Percentiles rank a stretch among this genome's conserved stretches.
Conservation (phyloP, 805 yeast genomes). For the Candida easanensis region DNA sequence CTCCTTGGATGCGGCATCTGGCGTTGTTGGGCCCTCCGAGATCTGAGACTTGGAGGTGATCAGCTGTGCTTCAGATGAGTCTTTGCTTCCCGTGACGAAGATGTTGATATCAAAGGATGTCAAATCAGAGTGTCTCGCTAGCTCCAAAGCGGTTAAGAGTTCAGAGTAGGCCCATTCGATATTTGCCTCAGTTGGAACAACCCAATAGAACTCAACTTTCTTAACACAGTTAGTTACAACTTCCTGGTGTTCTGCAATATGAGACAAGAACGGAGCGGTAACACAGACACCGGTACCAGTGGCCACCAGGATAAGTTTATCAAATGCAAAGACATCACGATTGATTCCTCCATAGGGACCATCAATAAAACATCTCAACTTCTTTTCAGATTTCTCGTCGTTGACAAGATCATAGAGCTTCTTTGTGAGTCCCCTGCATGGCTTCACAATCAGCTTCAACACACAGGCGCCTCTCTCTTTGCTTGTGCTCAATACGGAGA, state of each 20-base stretch:
- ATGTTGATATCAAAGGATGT: conserved; percentile 22
- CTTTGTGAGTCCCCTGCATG: conserved; percentile 46
- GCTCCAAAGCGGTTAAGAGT: conserved; percentile 16
- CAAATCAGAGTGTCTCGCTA: background rate
- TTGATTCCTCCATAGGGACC: conserved; percentile 58
- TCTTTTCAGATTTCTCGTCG: conserved; percentile 23
- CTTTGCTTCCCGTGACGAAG: conserved; percentile 30
- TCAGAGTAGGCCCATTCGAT: conserved; percentile 42
- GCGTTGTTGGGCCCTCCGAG: background rate
- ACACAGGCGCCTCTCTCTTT: conserved; percentile 16
- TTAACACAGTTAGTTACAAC: conserved; percentile 20
- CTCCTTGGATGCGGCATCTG: background rate
- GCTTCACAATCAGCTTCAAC: conserved; percentile 43
- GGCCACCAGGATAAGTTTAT: conserved; percentile 39
- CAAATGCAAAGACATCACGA: conserved; percentile 44
- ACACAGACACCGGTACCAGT: conserved; percentile 55
- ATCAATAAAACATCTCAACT: conserved; percentile 40
- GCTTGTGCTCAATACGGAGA: conserved; percentile 42
- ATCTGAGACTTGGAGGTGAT: background rate
- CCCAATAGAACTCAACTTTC: conserved; percentile 44
- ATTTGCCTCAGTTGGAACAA: conserved; percentile 33
- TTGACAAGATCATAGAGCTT: conserved; percentile 30
- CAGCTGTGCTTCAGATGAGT: conserved; percentile 7
- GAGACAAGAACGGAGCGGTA: conserved; percentile 40
- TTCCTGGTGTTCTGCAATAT: conserved; percentile 18